Conservation (phyloP, 176 grass and related monocot species). For the Calamus simplicifolius region DNA sequence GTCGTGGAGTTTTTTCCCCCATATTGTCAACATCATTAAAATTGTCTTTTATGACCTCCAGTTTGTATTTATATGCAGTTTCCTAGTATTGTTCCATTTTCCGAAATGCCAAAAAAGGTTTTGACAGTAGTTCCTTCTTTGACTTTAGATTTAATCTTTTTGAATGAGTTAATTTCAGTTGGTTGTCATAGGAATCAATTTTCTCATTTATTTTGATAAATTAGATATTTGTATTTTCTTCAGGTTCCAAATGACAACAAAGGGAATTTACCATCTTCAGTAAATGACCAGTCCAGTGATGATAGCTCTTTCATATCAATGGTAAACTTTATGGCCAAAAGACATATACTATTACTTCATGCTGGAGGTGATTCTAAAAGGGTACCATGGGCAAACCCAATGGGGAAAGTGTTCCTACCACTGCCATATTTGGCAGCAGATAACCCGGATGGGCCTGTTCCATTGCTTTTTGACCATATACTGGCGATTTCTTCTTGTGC, state of each 20-base stretch:
- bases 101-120: no score
- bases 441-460: constrained; percentile 68
- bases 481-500: constrained; percentile 66
- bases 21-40: no score
- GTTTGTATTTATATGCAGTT: no score
- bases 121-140: no score
- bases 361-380: constrained; percentile 90
- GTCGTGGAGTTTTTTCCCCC: no score
- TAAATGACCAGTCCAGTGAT: constrained; percentile 10
- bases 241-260: constrained; percentile 40
- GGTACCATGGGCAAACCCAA: constrained; percentile 93
- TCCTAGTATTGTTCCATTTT: no score
- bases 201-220: neutral
- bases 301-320: constrained; percentile 9
- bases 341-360: constrained; percentile 80
- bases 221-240: constrained; percentile 18
- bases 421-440: constrained; percentile 69
- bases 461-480: constrained; percentile 88
- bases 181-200: neutral
- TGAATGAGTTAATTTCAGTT: constrained; percentile 5
- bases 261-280: constrained; percentile 8
- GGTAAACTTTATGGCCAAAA: constrained; percentile 37
- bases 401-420: constrained; percentile 88
- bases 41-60: no score
- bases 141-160: no score